These are phyloP conservation scores for Ailanthus altissimus DNA, from an alignment of 345 rosid genomes.

Conservation along the genomic window DNA sequence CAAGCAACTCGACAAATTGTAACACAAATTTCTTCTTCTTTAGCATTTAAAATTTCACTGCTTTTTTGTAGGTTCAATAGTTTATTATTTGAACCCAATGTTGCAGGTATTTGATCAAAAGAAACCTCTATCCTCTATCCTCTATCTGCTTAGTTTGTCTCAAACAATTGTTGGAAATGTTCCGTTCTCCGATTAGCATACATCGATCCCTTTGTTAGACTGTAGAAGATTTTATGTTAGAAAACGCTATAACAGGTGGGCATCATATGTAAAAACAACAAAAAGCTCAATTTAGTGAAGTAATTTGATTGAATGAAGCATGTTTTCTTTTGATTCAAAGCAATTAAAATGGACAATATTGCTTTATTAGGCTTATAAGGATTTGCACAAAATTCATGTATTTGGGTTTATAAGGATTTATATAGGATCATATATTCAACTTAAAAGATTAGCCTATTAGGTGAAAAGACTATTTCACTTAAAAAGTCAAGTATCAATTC, in stretches of 20 bases:
- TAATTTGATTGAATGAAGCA: constrained; percentile 4
- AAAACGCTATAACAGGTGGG: neutral
- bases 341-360: too few relatives aligned
- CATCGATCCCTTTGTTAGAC: neutral
- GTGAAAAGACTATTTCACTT: too few relatives aligned
- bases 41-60: constrained; percentile 30
- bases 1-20: constrained; percentile 35
- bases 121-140: constrained; percentile 33
- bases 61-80: constrained; percentile 34
- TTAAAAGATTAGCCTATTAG: too few relatives aligned
- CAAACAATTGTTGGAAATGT: constrained; percentile 24
- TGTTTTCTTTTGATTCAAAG: neutral
- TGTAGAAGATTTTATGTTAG: neutral
- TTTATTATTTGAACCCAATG: constrained; percentile 32
- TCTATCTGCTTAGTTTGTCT: constrained; percentile 29
- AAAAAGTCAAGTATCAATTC: too few relatives aligned
- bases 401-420: too few relatives aligned
- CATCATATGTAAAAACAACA: neutral
- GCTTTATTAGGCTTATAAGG: too few relatives aligned
- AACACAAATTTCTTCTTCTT: constrained; percentile 35
- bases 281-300: neutral
- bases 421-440: too few relatives aligned
- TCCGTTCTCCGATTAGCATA: neutral
- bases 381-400: too few relatives aligned
- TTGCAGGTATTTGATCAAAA: constrained; percentile 27